These are phyloP conservation scores for Pichia heedii DNA, from an alignment of 805 yeast species.

Conservation along the genomic window DNA sequence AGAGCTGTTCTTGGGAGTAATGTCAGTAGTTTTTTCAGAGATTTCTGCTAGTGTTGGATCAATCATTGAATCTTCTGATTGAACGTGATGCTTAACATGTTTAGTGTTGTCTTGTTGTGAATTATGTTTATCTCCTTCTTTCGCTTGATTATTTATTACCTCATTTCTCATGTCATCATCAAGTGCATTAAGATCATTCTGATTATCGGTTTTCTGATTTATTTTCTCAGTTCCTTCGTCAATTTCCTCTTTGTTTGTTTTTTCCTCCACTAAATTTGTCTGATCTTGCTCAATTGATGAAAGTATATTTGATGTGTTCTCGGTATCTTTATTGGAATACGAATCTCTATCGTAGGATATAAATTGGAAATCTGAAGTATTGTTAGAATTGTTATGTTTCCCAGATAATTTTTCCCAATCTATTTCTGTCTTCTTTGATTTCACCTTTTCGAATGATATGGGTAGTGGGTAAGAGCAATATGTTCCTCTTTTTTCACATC, in stretches of 20 bases:
- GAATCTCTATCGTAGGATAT: neutral
- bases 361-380: neutral
- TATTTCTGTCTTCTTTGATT: neutral
- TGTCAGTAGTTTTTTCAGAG: neutral
- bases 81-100: too few species aligned
- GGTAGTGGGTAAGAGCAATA: conserved; percentile 2
- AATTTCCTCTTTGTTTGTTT: too few species aligned
- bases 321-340: neutral
- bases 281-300: too few species aligned
- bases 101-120: too few species aligned
- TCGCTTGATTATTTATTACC: too few species aligned
- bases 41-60: neutral
- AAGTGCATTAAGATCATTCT: too few species aligned
- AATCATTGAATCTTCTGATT: neutral
- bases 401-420: neutral
- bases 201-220: too few species aligned
- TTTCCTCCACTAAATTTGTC: too few species aligned
- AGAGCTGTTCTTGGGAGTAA: neutral
- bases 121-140: too few species aligned
- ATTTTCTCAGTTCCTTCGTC: too few species aligned
- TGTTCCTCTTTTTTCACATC: conserved; percentile 9
- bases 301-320: too few species aligned
- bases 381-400: neutral
- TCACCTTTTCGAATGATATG: neutral
- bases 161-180: too few species aligned